Base-by-base conservation (phyloP, 345 rosid genomes). In the Xanthoceras sorbifolium region DNA sequence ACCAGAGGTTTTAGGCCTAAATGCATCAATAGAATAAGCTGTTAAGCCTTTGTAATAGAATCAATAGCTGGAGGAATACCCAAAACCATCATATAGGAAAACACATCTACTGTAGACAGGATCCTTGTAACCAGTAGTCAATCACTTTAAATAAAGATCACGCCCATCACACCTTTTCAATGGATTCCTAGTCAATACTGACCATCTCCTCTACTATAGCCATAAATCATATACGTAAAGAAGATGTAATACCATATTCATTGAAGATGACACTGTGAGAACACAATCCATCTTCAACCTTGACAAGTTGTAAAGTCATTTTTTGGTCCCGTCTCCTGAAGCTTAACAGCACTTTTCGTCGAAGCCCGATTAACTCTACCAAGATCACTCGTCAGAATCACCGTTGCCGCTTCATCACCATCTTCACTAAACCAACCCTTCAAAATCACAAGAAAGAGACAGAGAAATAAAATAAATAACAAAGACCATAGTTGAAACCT, bases 241-340 rank as follows among this genome's bases (percentile, higher is more conserved):
- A 10, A n/a, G 46, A 42, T 42, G 46, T 64, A 69, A 23, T 88
- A 90, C 92, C 90, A 60, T 79, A 82, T 85, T 88, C 92, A 76
- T 73, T 88, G 84, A 91, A 92, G 82, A 94, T n/a, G n/a, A n/a
- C n/a, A n/a, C n/a, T 42, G 46, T 14, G 14, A 14, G 46, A 42
- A 42, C 46, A 86, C 75, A 97, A 84, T 68, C 97, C 99, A 76
- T 91, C 97, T 87, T 97, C 99, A 26, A 94, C 74, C 82, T 85
- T 94, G 26, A 83, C 25, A 62, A 88, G 91, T 72, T 89, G 87
- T 68, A 90, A 90, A 17, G 92, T 91, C 99, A 97, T 94, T 79
- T 98, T n/a, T 92, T 10, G 98, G 98, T 76, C 98, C 97, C 78
- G 92, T 87, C 75, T 96, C 99, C 80, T 94, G 98, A 64, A 94